Evolutionary conservation across 805 yeast genomes (phyloP).

Genomic region (Nematodospora valgi): DNA sequence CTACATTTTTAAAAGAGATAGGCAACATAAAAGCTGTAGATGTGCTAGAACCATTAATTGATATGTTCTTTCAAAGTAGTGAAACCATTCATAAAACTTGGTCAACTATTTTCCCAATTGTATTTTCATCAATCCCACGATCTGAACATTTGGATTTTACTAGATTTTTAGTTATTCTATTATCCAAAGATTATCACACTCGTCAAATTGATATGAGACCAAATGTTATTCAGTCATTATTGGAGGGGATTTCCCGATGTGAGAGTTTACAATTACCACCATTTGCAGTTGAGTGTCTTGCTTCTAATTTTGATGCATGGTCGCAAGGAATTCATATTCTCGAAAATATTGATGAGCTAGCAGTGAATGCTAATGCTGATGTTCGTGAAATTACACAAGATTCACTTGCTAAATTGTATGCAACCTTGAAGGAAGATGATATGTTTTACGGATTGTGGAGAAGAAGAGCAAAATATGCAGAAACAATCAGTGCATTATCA

Average conservation of each 20-base stretch:
- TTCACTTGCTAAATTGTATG: conserved; percentile 85
- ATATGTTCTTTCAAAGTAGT: conserved; percentile 77
- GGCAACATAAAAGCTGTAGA: conserved; percentile 49
- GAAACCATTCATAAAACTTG: conserved; percentile 79
- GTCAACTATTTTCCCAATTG: conserved; percentile 79
- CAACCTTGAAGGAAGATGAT: conserved; percentile 87
- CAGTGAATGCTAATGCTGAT: conserved; percentile 63
- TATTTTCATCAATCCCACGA: conserved; percentile 68
- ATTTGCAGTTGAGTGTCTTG: conserved; percentile 84
- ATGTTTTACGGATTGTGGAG: conserved; percentile 99
- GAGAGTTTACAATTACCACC: conserved; percentile 84
- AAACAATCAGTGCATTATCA: conserved; percentile 88
- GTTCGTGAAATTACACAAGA: conserved; percentile 85
- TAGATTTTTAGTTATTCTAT: conserved; percentile 70
- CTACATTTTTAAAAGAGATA: conserved; percentile 25
- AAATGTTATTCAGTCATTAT: conserved; percentile 78
- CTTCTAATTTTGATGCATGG: conserved; percentile 87
- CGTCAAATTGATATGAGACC: conserved; percentile 84
- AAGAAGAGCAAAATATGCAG: conserved; percentile 89
- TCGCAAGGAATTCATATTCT: conserved; percentile 80
- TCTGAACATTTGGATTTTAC: conserved; percentile 82
- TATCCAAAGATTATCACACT: conserved; percentile 90
- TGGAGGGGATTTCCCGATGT: conserved; percentile 79
- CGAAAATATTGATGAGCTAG: conserved; percentile 60
- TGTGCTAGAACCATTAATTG: conserved; percentile 68